Evolutionary conservation across 345 rosid species (phyloP).

Genomic region (Camelina hispida): DNA sequence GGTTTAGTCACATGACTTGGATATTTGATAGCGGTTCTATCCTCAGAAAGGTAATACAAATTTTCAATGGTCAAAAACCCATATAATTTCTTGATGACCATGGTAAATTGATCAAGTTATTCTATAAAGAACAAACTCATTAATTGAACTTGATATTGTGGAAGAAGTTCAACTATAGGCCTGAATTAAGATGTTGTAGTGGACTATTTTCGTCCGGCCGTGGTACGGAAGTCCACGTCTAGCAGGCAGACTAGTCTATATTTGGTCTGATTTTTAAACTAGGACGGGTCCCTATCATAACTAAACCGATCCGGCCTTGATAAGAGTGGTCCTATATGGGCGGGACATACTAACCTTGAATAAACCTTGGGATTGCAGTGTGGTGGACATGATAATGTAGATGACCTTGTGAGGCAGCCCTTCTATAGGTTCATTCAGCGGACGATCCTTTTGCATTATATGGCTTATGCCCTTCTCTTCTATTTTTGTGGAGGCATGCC

Average conservation of each 20-base stretch:
- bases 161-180: not conserved
- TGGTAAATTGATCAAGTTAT: not conserved
- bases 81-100: not conserved
- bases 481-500: conserved; percentile 68
- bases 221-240: too few relatives aligned
- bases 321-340: not conserved
- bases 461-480: conserved; percentile 53
- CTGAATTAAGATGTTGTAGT: not conserved
- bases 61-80: not conserved
- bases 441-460: conserved; percentile 57
- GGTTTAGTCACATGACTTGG: conserved; percentile 82
- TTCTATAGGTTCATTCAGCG: conserved; percentile 62
- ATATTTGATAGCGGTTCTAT: conserved; percentile 56
- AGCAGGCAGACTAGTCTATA: too few relatives aligned
- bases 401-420: conserved; percentile 70
- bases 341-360: not conserved
- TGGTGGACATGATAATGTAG: conserved; percentile 67
- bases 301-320: not conserved
- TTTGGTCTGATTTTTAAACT: too few relatives aligned
- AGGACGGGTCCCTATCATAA: too few relatives aligned
- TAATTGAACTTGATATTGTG: not conserved
- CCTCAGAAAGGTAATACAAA: conserved; percentile 49
- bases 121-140: not conserved
- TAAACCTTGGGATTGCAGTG: conserved; percentile 47
- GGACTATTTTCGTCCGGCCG: too few relatives aligned